These are phyloP conservation scores for Ceratocystiopsis sp. DNA, from an alignment of 2,329 filamentous ascomycete genomes.

Conservation along the genomic window DNA sequence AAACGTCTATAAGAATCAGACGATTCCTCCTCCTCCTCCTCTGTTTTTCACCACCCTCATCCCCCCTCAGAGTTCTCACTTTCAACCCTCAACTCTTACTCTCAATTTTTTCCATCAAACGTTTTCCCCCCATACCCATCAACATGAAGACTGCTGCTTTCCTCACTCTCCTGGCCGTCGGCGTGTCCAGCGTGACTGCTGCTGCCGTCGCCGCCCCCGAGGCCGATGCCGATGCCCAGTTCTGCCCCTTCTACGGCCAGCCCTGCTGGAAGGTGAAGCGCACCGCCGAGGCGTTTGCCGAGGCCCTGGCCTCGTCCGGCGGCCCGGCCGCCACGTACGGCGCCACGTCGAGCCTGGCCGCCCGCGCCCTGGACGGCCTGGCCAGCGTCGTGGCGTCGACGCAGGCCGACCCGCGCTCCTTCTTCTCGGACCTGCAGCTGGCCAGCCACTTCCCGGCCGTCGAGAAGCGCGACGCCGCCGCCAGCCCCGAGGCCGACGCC, in stretches of 20 bases:
- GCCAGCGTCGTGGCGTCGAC: conserved; percentile 10
- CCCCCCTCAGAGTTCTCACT: no score
- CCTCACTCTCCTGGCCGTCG: conserved; percentile 8
- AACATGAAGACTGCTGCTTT: conserved; percentile 9
- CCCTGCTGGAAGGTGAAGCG: conserved; percentile 11
- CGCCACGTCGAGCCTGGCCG: conserved; percentile 7
- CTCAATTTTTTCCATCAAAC: neutral
- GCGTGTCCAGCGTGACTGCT: conserved; percentile 7
- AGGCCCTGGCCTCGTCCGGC: conserved; percentile 1
- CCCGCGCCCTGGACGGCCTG: conserved; percentile 9
- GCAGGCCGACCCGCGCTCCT: conserved; percentile 9
- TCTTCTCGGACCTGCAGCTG: conserved; percentile 9
- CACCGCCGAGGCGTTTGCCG: conserved; percentile 6
- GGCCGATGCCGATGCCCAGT: conserved; percentile 6
- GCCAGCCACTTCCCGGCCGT: conserved; percentile 6
- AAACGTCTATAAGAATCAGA: no score
- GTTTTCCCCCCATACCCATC: neutral
- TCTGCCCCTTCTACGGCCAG: conserved; percentile 7
- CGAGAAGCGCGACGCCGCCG: conserved; percentile 4
- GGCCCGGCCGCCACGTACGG: conserved; percentile 1
- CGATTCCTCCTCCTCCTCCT: neutral
- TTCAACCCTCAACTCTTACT: neutral
- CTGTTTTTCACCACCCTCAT: no score
- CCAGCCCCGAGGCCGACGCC: conserved; percentile 9
- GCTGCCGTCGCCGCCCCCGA: conserved; percentile 8